Evolutionary conservation across 2,329 filamentous ascomycete genomes (phyloP).

Genomic region (Aureobasidium sp.): DNA sequence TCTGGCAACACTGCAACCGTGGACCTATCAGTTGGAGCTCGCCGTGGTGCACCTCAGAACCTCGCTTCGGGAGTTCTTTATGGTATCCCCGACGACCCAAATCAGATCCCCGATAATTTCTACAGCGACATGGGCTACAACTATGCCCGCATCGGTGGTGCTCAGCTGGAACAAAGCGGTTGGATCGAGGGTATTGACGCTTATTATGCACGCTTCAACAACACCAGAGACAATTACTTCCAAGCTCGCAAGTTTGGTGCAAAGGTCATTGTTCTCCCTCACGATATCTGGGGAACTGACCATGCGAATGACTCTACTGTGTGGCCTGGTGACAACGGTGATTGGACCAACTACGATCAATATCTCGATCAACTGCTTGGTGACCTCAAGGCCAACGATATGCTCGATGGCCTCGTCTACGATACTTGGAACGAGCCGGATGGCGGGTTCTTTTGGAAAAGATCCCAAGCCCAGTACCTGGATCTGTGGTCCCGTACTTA

Average conservation of each 20-base stretch:
- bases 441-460: neutral
- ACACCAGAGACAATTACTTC: constrained; percentile 40
- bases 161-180: constrained; percentile 33
- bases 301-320: constrained; percentile 19
- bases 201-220: constrained; percentile 35
- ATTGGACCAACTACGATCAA: constrained; percentile 41
- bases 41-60: constrained; percentile 27
- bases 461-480: neutral
- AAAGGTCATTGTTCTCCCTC: constrained; percentile 21
- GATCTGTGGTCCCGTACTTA: neutral
- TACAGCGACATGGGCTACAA: constrained; percentile 37
- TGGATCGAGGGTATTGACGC: constrained; percentile 33
- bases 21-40: neutral
- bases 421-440: constrained; percentile 52
- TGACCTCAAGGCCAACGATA: constrained; percentile 34
- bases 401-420: constrained; percentile 34
- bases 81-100: constrained; percentile 34
- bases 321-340: constrained; percentile 45
- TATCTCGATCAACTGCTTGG: constrained; percentile 36
- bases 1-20: neutral
- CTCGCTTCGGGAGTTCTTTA: constrained; percentile 40
- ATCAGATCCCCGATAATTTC: constrained; percentile 35
- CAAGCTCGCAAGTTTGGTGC: constrained; percentile 32
- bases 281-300: constrained; percentile 25
- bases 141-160: constrained; percentile 36